Percentiles rank a stretch among this genome's conserved stretches.
Conservation (phyloP, 495 filamentous ascomycete species). For the Penicillium malachiteum region DNA sequence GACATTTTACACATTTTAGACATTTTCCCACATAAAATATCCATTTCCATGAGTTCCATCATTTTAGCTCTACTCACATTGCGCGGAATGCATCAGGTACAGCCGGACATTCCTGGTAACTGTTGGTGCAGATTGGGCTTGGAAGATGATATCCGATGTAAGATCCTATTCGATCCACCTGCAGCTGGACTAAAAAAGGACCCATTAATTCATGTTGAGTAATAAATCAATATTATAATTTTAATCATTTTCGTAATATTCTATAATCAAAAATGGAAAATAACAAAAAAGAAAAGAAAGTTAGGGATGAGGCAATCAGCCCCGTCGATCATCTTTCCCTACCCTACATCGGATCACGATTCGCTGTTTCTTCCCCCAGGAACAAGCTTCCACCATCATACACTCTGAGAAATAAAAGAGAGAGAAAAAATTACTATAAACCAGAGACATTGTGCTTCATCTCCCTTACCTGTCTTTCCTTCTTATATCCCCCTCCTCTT, state of each 20-base stretch:
- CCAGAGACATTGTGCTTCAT: constrained; percentile 15
- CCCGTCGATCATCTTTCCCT: constrained; percentile 19
- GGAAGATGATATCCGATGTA: constrained; percentile 4
- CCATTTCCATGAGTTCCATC: background rate
- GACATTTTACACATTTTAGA: too few relatives aligned
- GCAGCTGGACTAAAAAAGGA: background rate
- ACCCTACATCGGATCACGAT: constrained; percentile 28
- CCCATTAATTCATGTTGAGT: too few relatives aligned
- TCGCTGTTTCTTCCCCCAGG: constrained; percentile 4
- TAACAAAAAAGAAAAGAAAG: constrained; percentile 17
- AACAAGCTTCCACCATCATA: constrained; percentile 19
- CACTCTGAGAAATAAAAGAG: background rate
- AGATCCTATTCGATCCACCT: constrained; percentile 3
- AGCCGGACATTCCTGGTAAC: constrained; percentile 22
- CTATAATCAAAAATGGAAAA: constrained; percentile 10
- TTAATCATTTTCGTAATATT: constrained; percentile 1
- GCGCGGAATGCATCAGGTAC: constrained; percentile 18
- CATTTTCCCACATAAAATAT: too few relatives aligned
- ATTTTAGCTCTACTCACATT: constrained; percentile 27
- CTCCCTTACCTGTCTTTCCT: constrained; percentile 11
- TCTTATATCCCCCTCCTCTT: constrained; percentile 15
- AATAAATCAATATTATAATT: too few relatives aligned
- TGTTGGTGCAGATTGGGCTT: constrained; percentile 6
- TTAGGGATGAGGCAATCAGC: constrained; percentile 33
- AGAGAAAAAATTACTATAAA: background rate